Base-by-base conservation (phyloP, 495 filamentous ascomycete genomes). In the Saxophila tyrrhenica region DNA sequence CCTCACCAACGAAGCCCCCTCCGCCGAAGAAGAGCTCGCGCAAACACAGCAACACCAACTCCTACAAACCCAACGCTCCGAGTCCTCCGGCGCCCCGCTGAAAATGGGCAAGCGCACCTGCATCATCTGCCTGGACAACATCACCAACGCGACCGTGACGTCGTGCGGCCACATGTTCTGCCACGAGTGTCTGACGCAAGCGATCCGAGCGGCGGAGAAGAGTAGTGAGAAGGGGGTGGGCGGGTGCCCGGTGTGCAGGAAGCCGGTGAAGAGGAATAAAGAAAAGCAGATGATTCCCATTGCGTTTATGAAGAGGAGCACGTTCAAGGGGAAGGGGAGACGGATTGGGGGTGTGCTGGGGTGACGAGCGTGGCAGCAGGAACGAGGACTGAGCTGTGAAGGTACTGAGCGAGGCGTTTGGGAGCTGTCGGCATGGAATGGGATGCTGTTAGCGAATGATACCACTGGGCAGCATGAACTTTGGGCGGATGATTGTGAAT, bases 161-260 rank as follows among this genome's bases (percentile, higher is more conserved):
- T 74, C 83, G 59, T 95, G 89, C 66, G 89, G 89, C 1, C 89
- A 95, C 68, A 73, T 94, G 11, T 94, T 91, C 69, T 95, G 89
- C 61, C 80, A 86, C 57, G 79, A 79, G 25, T 95, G 89, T 65
- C 78, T 95, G 7, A 82, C 85, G 55, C 78, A 84, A 25, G 80
- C 86, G 7, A 73, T 94, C 13, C 76, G 83, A 48, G 80, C 84
- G 25, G 71, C 70, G 42, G 77, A 80, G 57, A 73, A 75, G 51
- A 62, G 58, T 13, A 55, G 56, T 25, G 59, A 61, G 21, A 52
- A 56, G 24, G 59, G 62, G 42, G 56, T 60, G 39, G 63, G 61
- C n/a, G 63, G 54, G 38, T 71, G 69, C 55, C 69, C 69, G 21
- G 63, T 70, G 23, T 71, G 69, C 48, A 54, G 69, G 21, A 68